phyloP scores from a whole-genome alignment of 805 yeast genomes.

The Myxozyma lipomycoides region DNA sequence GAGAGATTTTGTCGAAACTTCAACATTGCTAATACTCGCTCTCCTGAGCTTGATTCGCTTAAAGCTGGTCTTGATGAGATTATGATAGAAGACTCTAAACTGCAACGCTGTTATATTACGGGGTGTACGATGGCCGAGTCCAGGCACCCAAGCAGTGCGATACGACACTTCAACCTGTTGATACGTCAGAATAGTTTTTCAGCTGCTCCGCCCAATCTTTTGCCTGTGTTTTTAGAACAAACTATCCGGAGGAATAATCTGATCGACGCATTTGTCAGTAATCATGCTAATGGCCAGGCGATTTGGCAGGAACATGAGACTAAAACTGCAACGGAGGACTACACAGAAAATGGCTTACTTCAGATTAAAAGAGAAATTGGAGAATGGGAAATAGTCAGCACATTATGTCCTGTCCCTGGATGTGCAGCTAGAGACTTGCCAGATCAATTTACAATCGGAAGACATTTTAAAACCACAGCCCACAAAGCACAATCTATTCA shows the following conservation, averaged over 20 bases:
- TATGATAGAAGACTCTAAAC: too few species aligned
- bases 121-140: too few species aligned
- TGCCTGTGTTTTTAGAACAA: neutral
- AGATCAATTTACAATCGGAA: too few species aligned
- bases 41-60: too few species aligned
- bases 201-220: neutral
- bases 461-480: too few species aligned
- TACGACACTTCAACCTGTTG: too few species aligned
- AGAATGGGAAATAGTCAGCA: neutral
- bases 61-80: too few species aligned
- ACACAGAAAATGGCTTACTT: neutral
- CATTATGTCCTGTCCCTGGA: neutral
- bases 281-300: neutral
- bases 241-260: neutral
- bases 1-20: too few species aligned
- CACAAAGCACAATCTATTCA: too few species aligned
- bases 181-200: neutral
- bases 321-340: neutral
- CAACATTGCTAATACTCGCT: too few species aligned
- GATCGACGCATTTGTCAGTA: neutral
- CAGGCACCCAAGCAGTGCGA: too few species aligned
- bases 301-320: neutral
- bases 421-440: too few species aligned
- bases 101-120: neutral
- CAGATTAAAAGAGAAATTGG: neutral